Conservation (phyloP, 2,329 filamentous ascomycete genomes). For the Hymenoscyphus fructigenus region DNA sequence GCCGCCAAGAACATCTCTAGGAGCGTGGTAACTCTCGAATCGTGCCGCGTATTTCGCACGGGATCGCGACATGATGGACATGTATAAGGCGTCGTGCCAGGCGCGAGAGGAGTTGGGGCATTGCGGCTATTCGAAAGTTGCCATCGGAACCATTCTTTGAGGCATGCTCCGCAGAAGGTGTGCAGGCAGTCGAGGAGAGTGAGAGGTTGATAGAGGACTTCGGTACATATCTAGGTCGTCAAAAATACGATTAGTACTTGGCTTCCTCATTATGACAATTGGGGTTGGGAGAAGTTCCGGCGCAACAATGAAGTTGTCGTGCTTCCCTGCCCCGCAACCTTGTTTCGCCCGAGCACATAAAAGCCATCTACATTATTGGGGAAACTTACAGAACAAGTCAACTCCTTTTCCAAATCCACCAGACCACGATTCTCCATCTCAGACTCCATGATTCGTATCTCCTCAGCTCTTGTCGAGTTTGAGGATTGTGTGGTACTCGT, state of each 20-base stretch:
- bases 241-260: constrained; percentile 19
- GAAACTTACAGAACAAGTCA: constrained; percentile 84
- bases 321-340: background rate
- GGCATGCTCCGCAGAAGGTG: constrained; percentile 91
- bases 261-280: constrained; percentile 1
- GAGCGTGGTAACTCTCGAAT: constrained; percentile 85
- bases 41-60: constrained; percentile 84
- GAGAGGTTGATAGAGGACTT: constrained; percentile 86
- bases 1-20: constrained; percentile 83
- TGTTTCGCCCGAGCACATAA: background rate
- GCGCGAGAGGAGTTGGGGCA: constrained; percentile 26
- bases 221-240: constrained; percentile 80
- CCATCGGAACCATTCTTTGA: constrained; percentile 94
- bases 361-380: too few relatives aligned
- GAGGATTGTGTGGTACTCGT: background rate
- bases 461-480: background rate
- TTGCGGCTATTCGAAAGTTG: constrained; percentile 47
- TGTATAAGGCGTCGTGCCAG: constrained; percentile 58
- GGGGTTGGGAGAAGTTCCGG: background rate
- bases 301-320: background rate
- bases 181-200: constrained; percentile 92
- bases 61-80: constrained; percentile 89
- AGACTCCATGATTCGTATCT: constrained; percentile 41
- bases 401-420: constrained; percentile 83
- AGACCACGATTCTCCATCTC: constrained; percentile 51